These are phyloP conservation scores for Trichosporon sp. DNA, from an alignment of 1,284 basidiomycete species.

Conservation along the genomic window DNA sequence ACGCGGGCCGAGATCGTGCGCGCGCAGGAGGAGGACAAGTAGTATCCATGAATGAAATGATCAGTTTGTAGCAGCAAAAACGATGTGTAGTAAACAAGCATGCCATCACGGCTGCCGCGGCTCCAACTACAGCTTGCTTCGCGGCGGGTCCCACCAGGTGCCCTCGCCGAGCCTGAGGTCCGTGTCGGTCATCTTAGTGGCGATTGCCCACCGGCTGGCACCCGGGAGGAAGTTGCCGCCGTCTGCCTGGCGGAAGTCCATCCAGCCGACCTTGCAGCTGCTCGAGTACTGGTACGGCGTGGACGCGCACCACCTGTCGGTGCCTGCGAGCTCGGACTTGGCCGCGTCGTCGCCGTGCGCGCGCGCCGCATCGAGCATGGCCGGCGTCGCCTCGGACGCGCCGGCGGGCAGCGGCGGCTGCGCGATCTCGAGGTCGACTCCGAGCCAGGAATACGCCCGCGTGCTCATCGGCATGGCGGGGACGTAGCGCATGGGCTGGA, in stretches of 20 bases:
- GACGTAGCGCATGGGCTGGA: conserved; percentile 1
- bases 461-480: conserved; percentile 9
- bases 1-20: conserved; percentile 42
- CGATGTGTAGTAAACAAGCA: background rate
- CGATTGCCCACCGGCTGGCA: background rate
- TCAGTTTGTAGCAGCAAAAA: too few species aligned
- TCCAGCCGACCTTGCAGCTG: background rate
- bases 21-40: conserved; percentile 14
- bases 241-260: conserved; percentile 8
- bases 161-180: background rate
- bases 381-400: background rate
- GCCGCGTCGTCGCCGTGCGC: background rate
- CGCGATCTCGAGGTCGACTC: conserved; percentile 3
- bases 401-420: conserved; percentile 9
- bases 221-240: background rate
- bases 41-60: too few species aligned
- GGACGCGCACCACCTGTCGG: conserved; percentile 8
- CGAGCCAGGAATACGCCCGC: background rate
- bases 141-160: conserved; percentile 1
- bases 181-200: conserved; percentile 1
- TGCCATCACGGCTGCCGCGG: background rate
- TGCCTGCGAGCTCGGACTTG: background rate
- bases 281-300: conserved; percentile 9
- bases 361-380: background rate
- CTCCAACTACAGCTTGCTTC: background rate